Percentiles rank a stretch among this genome's conserved stretches.
These are phyloP conservation scores for Fusarium abutilonis DNA, from an alignment of 2,329 filamentous ascomycete species.

Conservation along the genomic window DNA sequence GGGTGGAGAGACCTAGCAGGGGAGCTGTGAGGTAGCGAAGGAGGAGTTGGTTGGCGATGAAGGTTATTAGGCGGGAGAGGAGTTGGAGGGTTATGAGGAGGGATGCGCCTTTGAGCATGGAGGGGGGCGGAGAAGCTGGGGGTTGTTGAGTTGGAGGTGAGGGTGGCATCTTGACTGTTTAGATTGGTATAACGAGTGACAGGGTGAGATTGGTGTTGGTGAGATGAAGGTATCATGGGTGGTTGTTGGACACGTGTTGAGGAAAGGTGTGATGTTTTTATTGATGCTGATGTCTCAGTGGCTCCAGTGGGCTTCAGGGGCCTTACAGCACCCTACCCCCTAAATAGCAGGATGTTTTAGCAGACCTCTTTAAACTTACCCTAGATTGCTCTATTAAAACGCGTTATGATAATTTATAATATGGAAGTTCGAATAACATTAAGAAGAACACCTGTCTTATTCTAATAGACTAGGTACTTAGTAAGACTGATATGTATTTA, in stretches of 20 bases:
- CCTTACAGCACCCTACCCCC: not conserved
- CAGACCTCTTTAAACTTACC: too few relatives aligned
- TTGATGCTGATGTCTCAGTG: constrained; percentile 16
- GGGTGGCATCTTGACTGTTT: constrained; percentile 9
- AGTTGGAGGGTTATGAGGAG: constrained; percentile 91
- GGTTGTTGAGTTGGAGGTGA: not conserved
- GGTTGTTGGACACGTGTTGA: constrained; percentile 32
- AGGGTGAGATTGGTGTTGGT: not conserved
- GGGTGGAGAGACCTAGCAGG: constrained; percentile 84
- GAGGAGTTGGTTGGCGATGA: constrained; percentile 89
- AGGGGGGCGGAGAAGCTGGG: constrained; percentile 28
- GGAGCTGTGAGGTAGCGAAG: constrained; percentile 87
- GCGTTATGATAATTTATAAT: too few relatives aligned
- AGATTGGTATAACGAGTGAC: not conserved
- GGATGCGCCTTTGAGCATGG: constrained; percentile 75
- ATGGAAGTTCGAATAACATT: too few relatives aligned
- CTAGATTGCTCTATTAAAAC: too few relatives aligned
- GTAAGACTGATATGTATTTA: too few relatives aligned
- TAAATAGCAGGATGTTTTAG: too few relatives aligned
- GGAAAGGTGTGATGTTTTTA: not conserved
- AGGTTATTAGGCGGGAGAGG: constrained; percentile 86
- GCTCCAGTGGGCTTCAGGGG: constrained; percentile 3
- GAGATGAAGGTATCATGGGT: constrained; percentile 1
- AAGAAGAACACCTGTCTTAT: too few relatives aligned
- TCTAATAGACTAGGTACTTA: too few relatives aligned